Base-by-base conservation (phyloP, 164 flowering plant species). In the Liriodendron chinense region DNA sequence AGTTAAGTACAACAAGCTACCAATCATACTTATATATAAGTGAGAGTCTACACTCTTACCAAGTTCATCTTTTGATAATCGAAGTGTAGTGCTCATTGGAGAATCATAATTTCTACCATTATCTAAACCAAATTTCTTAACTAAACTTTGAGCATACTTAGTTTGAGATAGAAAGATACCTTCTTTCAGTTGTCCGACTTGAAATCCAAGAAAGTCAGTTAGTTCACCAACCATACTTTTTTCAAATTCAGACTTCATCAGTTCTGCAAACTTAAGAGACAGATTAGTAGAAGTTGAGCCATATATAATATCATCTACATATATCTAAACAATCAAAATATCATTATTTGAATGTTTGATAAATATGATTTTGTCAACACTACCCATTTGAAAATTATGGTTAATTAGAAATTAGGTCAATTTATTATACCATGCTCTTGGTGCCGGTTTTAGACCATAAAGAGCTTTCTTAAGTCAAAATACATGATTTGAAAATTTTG, bases 371-470 rank as follows among this genome's bases (percentile, higher is more conserved):
- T 47, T 28, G 21, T 67, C 71, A 8, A 28, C 57, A 2, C 47
- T 74, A 1, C 47, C 23, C 47, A 2, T 66, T 0, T 0, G 0
- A 23, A 74, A 74, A 3, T 49, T 62, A 47, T 24, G 14, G 18
- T 9, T 0, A 1, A 73, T 0, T 4, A 65, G 13, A 14, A 49
- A 48, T 4, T 3, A 10, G 4, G 70, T 66, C 0, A 74, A 28
- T 26, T n/a, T 21, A 0, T 66, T 43, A 74, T 47, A 74, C 76
- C 71, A 74, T 2, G 71, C 71, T 49, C 70, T 66, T 26, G 76
- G 76, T 2, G 76, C 70, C 50, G 66, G 76, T 67, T 74, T 74
- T 9, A 74, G 49, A 7, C 65, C 76, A 50, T 74, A 74, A 1
- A 71, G 22, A 10, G 74, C 22, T 7, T 56, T 71, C n/a, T 9